Base-by-base conservation (phyloP, 306 rosid genomes). In the Acacia melanoxylon region DNA sequence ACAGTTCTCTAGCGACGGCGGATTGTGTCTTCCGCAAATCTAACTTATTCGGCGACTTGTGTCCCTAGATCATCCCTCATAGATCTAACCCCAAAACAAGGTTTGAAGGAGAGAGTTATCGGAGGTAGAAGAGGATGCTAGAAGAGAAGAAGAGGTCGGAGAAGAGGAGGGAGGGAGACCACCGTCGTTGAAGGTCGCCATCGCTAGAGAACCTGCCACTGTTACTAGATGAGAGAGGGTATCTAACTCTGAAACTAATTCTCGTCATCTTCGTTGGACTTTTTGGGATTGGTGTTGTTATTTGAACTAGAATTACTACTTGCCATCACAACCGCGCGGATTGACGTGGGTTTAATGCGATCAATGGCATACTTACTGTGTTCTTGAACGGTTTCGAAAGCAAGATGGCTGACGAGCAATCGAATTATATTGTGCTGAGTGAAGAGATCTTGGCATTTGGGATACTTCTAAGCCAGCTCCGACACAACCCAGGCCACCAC, bases 341-440 rank as follows among this genome's bases (percentile, higher is more conserved):
- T 89, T 0, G 99, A 89, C 2, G 91, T 87, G 14, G 96, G 87
- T 83, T 89, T 93, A 74, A 63, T 83, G 83, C 84, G 83, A 20
- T 88, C 80, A 77, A 95, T 86, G 2, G 86, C 86, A 45, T 95
- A 95, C 89, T 92, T 95, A 40, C 96, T 93, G 62, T 95, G 99
- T 77, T 95, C 99, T 22, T 93, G 91, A 37, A 93, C 91, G 0
- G 98, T 93, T 59, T 93, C 99, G 27, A 95, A 95, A 1, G 98
- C 99, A 24, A 95, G 97, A 71, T 95, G 99, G 61, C 94, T 77
- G 13, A 95, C 98, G 8, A 95, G 97, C 48, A 94, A 74, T 3
- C 96, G 84, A 7, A 91, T 89, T 11, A 91, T 92, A n/a, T 95
- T 91, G 71, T 95, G 88, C 87, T 95, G 99, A 4, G 89, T 92